These are phyloP conservation scores for Pythium phragmiticola DNA, from an alignment of 352 stramenopile species.

Conservation along the genomic window DNA sequence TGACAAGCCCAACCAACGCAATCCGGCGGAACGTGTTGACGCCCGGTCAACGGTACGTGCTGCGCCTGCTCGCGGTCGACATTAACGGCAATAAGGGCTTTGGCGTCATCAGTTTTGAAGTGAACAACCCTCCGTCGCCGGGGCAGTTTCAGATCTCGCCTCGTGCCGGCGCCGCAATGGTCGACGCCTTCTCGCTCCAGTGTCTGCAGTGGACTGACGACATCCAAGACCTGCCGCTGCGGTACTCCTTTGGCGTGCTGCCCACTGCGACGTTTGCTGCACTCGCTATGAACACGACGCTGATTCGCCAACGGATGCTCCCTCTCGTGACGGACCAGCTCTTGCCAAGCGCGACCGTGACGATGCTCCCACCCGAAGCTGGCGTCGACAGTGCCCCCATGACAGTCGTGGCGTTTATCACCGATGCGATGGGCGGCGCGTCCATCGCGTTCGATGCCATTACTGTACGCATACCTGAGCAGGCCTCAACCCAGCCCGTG, in stretches of 20 bases:
- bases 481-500: slow-evolving; percentile 35
- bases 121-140: slow-evolving; percentile 63
- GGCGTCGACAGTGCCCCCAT: slow-evolving; percentile 34
- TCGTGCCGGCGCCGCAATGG: slow-evolving; percentile 44
- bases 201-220: slow-evolving; percentile 69
- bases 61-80: slow-evolving; percentile 57
- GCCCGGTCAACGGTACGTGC: slow-evolving; percentile 58
- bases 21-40: slow-evolving; percentile 59
- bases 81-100: slow-evolving; percentile 57
- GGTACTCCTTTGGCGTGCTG: slow-evolving; percentile 62
- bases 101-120: slow-evolving; percentile 40
- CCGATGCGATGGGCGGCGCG: slow-evolving; percentile 39
- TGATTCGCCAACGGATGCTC: slow-evolving; percentile 32
- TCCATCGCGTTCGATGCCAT: slow-evolving; percentile 39
- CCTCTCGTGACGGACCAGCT: slow-evolving; percentile 45
- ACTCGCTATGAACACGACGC: slow-evolving; percentile 23
- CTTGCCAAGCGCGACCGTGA: slow-evolving; percentile 30
- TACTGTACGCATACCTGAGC: slow-evolving; percentile 37
- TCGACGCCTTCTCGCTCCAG: slow-evolving; percentile 49
- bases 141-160: slow-evolving; percentile 49
- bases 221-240: slow-evolving; percentile 49
- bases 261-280: slow-evolving; percentile 30
- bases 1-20: slow-evolving; percentile 51
- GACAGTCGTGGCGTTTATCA: slow-evolving; percentile 59
- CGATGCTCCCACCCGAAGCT: slow-evolving; percentile 43